Base-by-base conservation (phyloP, 805 yeast species). In the Hanseniaspora vineae region DNA sequence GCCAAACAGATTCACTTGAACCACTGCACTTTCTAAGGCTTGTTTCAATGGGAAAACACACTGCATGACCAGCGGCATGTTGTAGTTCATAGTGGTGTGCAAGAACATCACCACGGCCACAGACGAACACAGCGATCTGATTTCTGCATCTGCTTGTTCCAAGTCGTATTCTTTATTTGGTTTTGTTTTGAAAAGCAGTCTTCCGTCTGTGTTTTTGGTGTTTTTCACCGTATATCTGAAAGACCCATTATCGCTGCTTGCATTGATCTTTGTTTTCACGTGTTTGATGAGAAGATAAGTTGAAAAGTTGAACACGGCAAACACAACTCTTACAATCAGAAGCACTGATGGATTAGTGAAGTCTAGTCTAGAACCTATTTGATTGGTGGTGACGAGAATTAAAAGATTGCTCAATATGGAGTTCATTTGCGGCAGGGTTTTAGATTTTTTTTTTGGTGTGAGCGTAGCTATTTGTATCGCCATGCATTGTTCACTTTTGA, bases 41-140 rank as follows among this genome's bases (percentile, higher is more conserved):
- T 84, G 71, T 77, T 92, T 92, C 58, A 92, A 70, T 45, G 96
- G 90, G 46, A 94, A 77, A 57, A 92, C 77, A 53, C 88, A 80
- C 73, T 92, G 97, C 88, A 90, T 84, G 56, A 92, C 80, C 64
- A 92, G 77, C 50, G 98, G 98, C 70, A 92, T 88, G 66, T 97
- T 88, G 76, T 87, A 92, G 69, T 87, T 84, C 94, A 92, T 78
- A 78, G 90, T 89, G 52, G 92, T 62, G 69, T 92, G 98, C 97
- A 90, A 88, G 80, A 90, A 84, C 20, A 83, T 95, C 89, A 92
- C 89, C 95, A 92, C 87, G 58, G 95, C 96, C 56, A 89, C 64
- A 54, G 94, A 84, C 53, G 94, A 84, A 73, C 82, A 80, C 55
- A 87, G 77, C 54, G 94, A 78, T 69, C 84, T 87, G 67, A 89